These are phyloP conservation scores for Carex littledalei DNA, from an alignment of 176 grass and related monocot species.

Conservation along the genomic window DNA sequence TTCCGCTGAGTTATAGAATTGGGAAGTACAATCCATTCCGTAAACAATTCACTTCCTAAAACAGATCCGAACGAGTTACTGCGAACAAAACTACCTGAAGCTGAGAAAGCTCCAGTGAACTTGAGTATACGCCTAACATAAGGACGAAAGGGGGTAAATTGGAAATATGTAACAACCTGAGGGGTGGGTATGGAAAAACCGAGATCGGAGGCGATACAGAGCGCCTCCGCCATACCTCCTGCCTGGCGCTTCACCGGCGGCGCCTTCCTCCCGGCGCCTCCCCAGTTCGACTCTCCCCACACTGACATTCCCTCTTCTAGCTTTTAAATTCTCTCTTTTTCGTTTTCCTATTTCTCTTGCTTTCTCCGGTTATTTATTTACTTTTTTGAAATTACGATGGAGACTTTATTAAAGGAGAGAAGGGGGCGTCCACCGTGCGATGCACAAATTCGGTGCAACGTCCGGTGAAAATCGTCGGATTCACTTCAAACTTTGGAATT, in stretches of 20 bases:
- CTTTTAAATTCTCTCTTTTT: neutral
- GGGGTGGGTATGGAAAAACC: conserved; percentile 64
- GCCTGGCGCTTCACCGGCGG: conserved; percentile 55
- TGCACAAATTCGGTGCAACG: too few species aligned
- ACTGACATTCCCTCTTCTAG: conserved; percentile 27
- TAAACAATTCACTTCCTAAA: neutral
- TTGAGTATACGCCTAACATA: neutral
- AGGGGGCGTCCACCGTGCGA: too few species aligned
- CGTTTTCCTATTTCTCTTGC: neutral
- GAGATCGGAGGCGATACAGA: conserved; percentile 85
- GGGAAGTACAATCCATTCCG: neutral
- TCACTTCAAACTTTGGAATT: too few species aligned
- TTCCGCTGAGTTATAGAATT: neutral
- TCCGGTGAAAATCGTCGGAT: too few species aligned
- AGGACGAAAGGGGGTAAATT: neutral
- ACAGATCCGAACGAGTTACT: neutral
- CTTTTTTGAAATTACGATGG: neutral
- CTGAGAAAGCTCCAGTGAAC: neutral
- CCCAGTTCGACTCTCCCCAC: conserved; percentile 28
- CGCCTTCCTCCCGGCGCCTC: conserved; percentile 13
- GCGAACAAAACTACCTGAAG: neutral
- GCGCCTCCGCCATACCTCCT: conserved; percentile 84
- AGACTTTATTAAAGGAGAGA: too few species aligned
- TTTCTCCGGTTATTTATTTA: neutral
- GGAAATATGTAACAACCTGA: conserved; percentile 34